Conservation (phyloP, 345 rosid species). For the Arabidopsis suecica region DNA sequence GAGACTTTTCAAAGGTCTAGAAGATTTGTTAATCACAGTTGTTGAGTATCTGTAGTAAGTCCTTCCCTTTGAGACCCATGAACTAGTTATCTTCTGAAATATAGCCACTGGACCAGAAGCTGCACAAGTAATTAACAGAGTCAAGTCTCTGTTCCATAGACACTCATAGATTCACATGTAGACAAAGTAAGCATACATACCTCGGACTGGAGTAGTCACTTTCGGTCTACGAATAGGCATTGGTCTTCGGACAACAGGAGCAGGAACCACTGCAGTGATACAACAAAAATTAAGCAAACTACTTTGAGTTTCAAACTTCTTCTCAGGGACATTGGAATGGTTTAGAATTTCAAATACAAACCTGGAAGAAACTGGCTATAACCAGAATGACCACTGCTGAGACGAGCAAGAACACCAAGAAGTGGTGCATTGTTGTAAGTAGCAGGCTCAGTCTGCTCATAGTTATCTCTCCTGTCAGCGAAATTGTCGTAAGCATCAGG, state of each 20-base stretch:
- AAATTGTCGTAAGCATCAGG: conserved; percentile 97
- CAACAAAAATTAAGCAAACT: neutral
- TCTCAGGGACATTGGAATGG: neutral
- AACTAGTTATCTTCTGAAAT: conserved; percentile 72
- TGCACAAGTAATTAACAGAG: conserved; percentile 50
- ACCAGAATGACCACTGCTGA: conserved; percentile 66
- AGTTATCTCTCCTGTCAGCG: conserved; percentile 91
- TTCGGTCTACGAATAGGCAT: conserved; percentile 54
- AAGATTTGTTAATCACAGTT: conserved; percentile 74
- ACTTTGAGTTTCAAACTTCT: conserved; percentile 1
- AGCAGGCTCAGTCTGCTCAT: conserved; percentile 98
- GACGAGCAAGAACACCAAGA: conserved; percentile 86
- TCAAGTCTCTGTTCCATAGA: conserved; percentile 19
- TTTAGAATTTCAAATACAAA: conserved; percentile 28
- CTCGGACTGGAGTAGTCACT: conserved; percentile 65
- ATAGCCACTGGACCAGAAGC: conserved; percentile 67
- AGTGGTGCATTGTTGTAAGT: conserved; percentile 98
- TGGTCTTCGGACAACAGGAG: conserved; percentile 53
- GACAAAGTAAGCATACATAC: conserved; percentile 46
- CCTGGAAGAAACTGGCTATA: conserved; percentile 96
- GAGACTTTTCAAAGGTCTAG: conserved; percentile 63
- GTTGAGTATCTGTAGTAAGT: conserved; percentile 87
- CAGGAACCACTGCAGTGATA: conserved; percentile 51
- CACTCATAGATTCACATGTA: conserved; percentile 1
- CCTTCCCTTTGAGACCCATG: conserved; percentile 76